Percentiles rank a stretch among this genome's conserved stretches.
These are phyloP conservation scores for Vachellia collinsii DNA, from an alignment of 306 rosid species.

Conservation along the genomic window DNA sequence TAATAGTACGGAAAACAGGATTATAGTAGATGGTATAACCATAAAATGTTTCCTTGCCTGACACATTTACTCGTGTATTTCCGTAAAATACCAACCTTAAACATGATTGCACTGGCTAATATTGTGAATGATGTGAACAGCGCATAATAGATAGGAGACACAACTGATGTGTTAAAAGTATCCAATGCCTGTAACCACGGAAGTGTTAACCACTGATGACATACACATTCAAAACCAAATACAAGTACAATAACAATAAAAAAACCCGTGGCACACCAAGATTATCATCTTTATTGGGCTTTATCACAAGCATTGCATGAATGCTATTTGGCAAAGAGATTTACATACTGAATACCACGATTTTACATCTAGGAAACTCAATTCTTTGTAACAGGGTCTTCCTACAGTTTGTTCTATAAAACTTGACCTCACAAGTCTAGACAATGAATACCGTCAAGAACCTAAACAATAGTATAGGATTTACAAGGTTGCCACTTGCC, in stretches of 20 bases:
- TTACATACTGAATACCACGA: background rate
- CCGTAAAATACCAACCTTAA: constrained; percentile 65
- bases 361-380: background rate
- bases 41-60: constrained; percentile 25
- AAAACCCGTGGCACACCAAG: background rate
- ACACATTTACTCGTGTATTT: constrained; percentile 28
- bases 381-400: background rate
- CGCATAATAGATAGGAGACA: constrained; percentile 90
- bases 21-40: constrained; percentile 33
- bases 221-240: constrained; percentile 32
- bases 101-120: constrained; percentile 90
- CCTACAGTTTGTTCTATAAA: constrained; percentile 1
- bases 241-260: background rate
- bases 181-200: constrained; percentile 74
- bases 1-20: constrained; percentile 28
- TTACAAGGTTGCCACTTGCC: constrained; percentile 17
- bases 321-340: constrained; percentile 29
- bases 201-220: constrained; percentile 27
- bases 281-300: constrained; percentile 21
- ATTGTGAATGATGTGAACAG: constrained; percentile 89
- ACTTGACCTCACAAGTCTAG: constrained; percentile 8
- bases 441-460: background rate
- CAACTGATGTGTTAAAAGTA: constrained; percentile 81
- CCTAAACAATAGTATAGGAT: constrained; percentile 3
- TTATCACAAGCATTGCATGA: constrained; percentile 29